phyloP scores from a whole-genome alignment of 352 stramenopile species.

The Achlya hypogyna region DNA sequence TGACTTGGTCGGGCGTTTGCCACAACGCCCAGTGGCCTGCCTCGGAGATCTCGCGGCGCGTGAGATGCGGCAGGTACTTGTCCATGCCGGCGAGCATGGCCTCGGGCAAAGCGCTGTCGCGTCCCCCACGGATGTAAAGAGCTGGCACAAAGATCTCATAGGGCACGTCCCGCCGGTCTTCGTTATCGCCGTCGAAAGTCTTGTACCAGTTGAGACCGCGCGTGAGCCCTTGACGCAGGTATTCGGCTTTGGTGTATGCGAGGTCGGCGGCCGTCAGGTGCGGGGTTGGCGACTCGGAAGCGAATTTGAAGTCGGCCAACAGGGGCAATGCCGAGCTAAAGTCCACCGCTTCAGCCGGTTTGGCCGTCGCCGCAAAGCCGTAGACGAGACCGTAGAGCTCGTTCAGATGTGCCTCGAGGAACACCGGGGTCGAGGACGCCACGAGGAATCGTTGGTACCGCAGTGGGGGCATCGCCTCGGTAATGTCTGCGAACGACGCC shows the following conservation, averaged over 20 bases:
- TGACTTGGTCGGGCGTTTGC: too few relatives aligned
- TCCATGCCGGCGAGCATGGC: too few relatives aligned
- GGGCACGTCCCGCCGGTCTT: too few relatives aligned
- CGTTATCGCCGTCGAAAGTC: conserved; percentile 36
- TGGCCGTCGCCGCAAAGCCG: background rate
- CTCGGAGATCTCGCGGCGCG: too few relatives aligned
- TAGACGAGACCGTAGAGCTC: background rate
- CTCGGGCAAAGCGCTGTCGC: too few relatives aligned
- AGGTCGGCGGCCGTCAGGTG: conserved; percentile 39
- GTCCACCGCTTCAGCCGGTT: conserved; percentile 1
- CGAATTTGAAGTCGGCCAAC: conserved; percentile 2
- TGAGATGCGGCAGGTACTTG: too few relatives aligned
- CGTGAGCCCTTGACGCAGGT: conserved; percentile 43
- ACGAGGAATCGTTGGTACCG: background rate
- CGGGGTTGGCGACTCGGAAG: too few relatives aligned
- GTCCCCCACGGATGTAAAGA: too few relatives aligned
- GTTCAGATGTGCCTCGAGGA: background rate
- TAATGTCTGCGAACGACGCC: background rate
- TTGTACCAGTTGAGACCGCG: conserved; percentile 39
- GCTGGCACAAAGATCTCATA: too few relatives aligned
- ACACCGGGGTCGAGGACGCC: background rate
- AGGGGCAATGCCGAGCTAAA: background rate
- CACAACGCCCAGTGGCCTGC: too few relatives aligned
- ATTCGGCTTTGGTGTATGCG: conserved; percentile 51
- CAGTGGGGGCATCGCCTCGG: background rate